Evolutionary conservation across 768 basidiomycete genomes (phyloP).

Genomic region (Pleurotus djamor): DNA sequence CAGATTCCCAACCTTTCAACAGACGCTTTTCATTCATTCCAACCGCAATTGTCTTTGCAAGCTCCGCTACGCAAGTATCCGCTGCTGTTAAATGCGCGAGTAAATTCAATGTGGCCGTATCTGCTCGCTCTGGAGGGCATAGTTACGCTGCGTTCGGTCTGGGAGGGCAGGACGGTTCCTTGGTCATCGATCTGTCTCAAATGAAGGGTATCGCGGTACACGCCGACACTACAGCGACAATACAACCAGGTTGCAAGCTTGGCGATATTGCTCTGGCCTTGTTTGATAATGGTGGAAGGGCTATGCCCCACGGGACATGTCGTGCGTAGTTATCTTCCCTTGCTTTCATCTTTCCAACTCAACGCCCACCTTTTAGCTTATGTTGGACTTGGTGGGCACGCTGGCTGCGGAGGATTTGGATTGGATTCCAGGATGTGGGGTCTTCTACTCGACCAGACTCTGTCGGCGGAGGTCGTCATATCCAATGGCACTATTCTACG

Average conservation of each 20-base stretch:
- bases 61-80: background rate
- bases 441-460: slow-evolving; percentile 29
- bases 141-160: slow-evolving; percentile 44
- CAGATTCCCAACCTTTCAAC: slow-evolving; percentile 15
- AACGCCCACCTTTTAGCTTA: slow-evolving; percentile 16
- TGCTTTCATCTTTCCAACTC: background rate
- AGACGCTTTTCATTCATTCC: slow-evolving; percentile 21
- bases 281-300: slow-evolving; percentile 30
- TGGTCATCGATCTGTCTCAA: slow-evolving; percentile 38
- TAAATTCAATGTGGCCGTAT: background rate
- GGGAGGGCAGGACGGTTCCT: slow-evolving; percentile 34
- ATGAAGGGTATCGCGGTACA: slow-evolving; percentile 32
- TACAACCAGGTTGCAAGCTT: slow-evolving; percentile 35
- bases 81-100: slow-evolving; percentile 1
- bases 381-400: slow-evolving; percentile 45
- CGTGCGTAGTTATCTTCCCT: slow-evolving; percentile 1
- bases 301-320: slow-evolving; percentile 41
- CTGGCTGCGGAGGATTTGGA: slow-evolving; percentile 33
- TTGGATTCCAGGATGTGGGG: slow-evolving; percentile 34
- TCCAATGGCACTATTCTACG: slow-evolving; percentile 31
- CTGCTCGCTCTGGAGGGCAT: slow-evolving; percentile 19
- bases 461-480: slow-evolving; percentile 26
- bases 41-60: background rate
- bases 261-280: slow-evolving; percentile 35
- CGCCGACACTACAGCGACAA: slow-evolving; percentile 24